These are phyloP conservation scores for Chimonanthus salicifolius DNA, from an alignment of 164 flowering plant species.

Conservation along the genomic window DNA sequence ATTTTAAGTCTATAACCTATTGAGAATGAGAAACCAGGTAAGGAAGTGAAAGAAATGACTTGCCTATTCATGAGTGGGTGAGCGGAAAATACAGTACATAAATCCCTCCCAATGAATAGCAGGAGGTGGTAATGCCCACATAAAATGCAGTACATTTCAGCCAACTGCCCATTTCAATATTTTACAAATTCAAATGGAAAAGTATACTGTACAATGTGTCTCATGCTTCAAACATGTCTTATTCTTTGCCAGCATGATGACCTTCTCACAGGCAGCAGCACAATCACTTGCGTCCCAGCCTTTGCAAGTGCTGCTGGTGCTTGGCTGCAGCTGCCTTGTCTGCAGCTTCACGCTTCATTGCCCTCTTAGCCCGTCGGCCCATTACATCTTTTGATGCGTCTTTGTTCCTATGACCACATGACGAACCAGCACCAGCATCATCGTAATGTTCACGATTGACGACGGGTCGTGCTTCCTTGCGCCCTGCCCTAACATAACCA, in stretches of 20 bases:
- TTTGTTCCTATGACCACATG: conserved; percentile 33
- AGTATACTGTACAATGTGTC: background rate
- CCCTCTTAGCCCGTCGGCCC: conserved; percentile 74
- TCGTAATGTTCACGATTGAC: conserved; percentile 26
- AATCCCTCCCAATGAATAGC: too few species aligned
- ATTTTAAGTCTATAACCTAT: too few species aligned
- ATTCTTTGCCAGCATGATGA: background rate
- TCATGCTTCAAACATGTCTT: background rate
- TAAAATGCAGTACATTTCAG: background rate
- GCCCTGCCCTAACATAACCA: conserved; percentile 79
- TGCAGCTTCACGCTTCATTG: conserved; percentile 86
- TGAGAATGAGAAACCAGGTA: too few species aligned
- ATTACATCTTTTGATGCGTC: conserved; percentile 28
- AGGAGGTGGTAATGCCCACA: too few species aligned
- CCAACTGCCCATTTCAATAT: background rate
- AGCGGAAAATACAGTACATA: too few species aligned
- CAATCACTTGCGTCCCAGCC: conserved; percentile 39
- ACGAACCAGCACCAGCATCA: conserved; percentile 49
- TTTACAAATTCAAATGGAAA: background rate
- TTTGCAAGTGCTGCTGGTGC: conserved; percentile 50
- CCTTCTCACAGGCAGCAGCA: background rate
- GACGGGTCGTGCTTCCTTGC: conserved; percentile 74
- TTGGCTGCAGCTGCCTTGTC: conserved; percentile 80
- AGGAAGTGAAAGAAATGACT: too few species aligned
- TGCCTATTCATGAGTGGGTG: too few species aligned